Evolutionary conservation across 768 basidiomycete genomes (phyloP).

Genomic region (Tricholoma furcatifolium): DNA sequence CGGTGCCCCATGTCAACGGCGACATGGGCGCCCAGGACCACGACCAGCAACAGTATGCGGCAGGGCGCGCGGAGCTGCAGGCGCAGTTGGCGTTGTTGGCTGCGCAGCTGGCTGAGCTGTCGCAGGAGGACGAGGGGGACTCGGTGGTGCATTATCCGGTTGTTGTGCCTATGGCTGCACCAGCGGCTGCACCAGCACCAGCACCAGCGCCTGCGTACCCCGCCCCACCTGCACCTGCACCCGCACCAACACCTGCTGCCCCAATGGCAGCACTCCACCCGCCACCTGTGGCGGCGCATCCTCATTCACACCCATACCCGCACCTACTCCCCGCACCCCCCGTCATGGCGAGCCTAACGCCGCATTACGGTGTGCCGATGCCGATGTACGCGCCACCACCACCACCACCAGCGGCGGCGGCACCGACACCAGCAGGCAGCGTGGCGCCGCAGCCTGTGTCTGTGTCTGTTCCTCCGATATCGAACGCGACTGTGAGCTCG

Average conservation of each 20-base stretch:
- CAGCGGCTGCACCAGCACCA: background rate
- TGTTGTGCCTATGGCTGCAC: background rate
- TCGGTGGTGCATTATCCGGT: constrained; percentile 13
- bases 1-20: background rate
- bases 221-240: background rate
- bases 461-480: background rate
- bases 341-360: too few relatives aligned
- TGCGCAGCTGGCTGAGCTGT: constrained; percentile 69
- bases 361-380: too few relatives aligned
- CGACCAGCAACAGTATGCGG: constrained; percentile 1
- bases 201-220: background rate
- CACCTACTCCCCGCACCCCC: too few relatives aligned
- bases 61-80: constrained; percentile 61
- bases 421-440: background rate
- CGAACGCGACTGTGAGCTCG: background rate
- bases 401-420: background rate
- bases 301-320: too few relatives aligned
- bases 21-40: background rate
- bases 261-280: too few relatives aligned
- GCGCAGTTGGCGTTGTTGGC: constrained; percentile 72
- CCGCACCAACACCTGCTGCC: too few relatives aligned
- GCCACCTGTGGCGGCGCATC: too few relatives aligned
- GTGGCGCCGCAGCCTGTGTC: background rate
- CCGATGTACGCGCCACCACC: too few relatives aligned
- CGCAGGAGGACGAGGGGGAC: constrained; percentile 38